Evolutionary conservation across 805 yeast species (phyloP).

Genomic region (Pichia gijzeniarum): DNA sequence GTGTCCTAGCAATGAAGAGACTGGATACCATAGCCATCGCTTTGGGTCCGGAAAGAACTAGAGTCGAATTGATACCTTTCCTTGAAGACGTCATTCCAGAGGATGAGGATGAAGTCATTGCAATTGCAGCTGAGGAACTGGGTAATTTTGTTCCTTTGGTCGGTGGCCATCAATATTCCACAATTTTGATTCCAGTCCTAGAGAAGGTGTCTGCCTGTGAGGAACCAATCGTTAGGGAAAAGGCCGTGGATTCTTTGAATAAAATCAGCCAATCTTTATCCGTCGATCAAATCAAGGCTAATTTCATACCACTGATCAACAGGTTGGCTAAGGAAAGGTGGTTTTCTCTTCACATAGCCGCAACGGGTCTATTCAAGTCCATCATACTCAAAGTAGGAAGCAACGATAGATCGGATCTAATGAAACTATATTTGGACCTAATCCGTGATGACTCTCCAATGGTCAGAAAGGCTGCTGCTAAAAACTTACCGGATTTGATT

Average conservation of each 20-base stretch:
- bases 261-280: slow-evolving; percentile 58
- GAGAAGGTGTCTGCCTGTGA: slow-evolving; percentile 86
- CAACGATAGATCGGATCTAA: slow-evolving; percentile 50
- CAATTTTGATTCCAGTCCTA: slow-evolving; percentile 57
- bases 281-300: slow-evolving; percentile 53
- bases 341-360: slow-evolving; percentile 89
- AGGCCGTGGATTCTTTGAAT: slow-evolving; percentile 83
- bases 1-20: slow-evolving; percentile 92
- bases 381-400: slow-evolving; percentile 56
- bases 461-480: slow-evolving; percentile 95
- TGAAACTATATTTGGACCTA: slow-evolving; percentile 61
- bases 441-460: slow-evolving; percentile 92
- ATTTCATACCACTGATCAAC: slow-evolving; percentile 70
- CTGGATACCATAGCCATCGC: slow-evolving; percentile 93
- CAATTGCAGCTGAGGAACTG: slow-evolving; percentile 85
- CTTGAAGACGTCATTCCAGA: slow-evolving; percentile 86
- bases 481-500: slow-evolving; percentile 69
- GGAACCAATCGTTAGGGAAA: slow-evolving; percentile 93
- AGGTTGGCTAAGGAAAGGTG: slow-evolving; percentile 82
- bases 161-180: slow-evolving; percentile 72
- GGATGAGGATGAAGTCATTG: slow-evolving; percentile 97
- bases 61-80: slow-evolving; percentile 85
- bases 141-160: slow-evolving; percentile 83
- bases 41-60: slow-evolving; percentile 87
- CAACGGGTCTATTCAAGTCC: slow-evolving; percentile 79